Conservation (phyloP, 2,329 filamentous ascomycete species). For the Triangularia setosa region DNA sequence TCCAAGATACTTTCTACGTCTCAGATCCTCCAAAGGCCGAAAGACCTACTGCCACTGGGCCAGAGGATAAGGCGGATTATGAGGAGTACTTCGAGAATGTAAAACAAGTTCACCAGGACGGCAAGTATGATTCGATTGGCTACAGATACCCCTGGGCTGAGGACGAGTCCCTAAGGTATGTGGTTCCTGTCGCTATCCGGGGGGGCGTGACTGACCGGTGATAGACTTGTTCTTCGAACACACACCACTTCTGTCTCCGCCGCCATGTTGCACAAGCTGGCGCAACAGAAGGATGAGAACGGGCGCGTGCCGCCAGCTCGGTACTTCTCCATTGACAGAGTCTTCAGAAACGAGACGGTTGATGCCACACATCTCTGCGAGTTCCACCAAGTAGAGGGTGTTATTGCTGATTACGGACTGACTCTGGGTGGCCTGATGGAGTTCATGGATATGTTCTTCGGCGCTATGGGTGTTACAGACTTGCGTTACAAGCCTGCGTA, state of each 20-base stretch:
- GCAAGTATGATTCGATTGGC: constrained; percentile 91
- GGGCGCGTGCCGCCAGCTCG: constrained; percentile 66
- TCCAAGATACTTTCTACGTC: constrained; percentile 97
- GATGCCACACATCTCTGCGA: constrained; percentile 96
- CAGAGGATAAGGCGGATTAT: constrained; percentile 63
- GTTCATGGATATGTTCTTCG: constrained; percentile 93
- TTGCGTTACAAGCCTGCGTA: constrained; percentile 96
- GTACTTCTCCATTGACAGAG: constrained; percentile 97
- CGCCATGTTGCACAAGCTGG: constrained; percentile 85
- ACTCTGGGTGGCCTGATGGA: constrained; percentile 76
- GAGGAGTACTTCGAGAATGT: constrained; percentile 86
- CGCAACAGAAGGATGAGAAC: constrained; percentile 72
- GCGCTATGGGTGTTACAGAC: constrained; percentile 82
- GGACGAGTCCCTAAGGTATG: constrained; percentile 67
- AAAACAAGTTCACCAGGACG: constrained; percentile 79
- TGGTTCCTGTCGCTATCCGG: not conserved
- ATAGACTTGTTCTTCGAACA: constrained; percentile 78
- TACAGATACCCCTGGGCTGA: constrained; percentile 93
- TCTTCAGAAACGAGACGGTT: constrained; percentile 92
- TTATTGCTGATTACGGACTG: constrained; percentile 93
- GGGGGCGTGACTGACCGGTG: not conserved
- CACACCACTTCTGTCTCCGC: constrained; percentile 93
- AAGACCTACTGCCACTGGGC: constrained; percentile 54
- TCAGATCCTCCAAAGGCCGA: constrained; percentile 80
- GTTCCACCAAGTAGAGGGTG: constrained; percentile 98